Evolutionary conservation across 2,329 filamentous ascomycete species (phyloP).

Genomic region (Stemphylium lycopersici): DNA sequence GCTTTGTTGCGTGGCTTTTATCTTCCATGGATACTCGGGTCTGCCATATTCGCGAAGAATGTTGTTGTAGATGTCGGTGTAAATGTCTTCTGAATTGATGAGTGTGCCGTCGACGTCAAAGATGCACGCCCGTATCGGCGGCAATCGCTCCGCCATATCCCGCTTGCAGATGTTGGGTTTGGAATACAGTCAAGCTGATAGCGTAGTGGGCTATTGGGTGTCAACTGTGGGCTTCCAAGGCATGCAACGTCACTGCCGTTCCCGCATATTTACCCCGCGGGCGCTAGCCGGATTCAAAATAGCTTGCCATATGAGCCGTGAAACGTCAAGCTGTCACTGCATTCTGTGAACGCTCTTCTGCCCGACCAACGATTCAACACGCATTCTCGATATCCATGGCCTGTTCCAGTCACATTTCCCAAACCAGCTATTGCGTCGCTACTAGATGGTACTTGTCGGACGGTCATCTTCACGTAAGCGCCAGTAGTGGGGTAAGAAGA

Average conservation of each 20-base stretch:
- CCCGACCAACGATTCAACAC: too few species aligned
- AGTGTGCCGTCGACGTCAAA: constrained; percentile 47
- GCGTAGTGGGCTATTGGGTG: background rate
- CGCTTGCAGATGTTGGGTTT: background rate
- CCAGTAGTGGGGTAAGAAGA: background rate
- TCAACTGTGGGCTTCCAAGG: background rate
- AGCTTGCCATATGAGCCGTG: background rate
- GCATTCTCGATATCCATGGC: too few species aligned
- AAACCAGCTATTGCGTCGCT: too few species aligned
- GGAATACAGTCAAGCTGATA: background rate
- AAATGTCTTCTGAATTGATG: constrained; percentile 45
- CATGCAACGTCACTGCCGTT: background rate
- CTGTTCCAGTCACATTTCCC: too few species aligned
- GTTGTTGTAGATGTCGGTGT: constrained; percentile 26
- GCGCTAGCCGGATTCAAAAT: background rate
- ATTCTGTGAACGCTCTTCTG: too few species aligned
- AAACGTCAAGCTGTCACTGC: background rate
- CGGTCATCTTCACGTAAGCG: background rate
- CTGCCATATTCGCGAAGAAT: constrained; percentile 27
- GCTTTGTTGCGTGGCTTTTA: constrained; percentile 32
- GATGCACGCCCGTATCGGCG: constrained; percentile 41
- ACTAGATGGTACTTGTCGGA: too few species aligned
- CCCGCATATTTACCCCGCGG: background rate
- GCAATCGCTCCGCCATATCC: constrained; percentile 10
- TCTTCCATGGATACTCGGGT: constrained; percentile 26